Evolutionary conservation across 495 filamentous ascomycete genomes (phyloP), one percentile per base, ranked within the genome.

Genomic region (Aspergillus coremiiformis): DNA sequence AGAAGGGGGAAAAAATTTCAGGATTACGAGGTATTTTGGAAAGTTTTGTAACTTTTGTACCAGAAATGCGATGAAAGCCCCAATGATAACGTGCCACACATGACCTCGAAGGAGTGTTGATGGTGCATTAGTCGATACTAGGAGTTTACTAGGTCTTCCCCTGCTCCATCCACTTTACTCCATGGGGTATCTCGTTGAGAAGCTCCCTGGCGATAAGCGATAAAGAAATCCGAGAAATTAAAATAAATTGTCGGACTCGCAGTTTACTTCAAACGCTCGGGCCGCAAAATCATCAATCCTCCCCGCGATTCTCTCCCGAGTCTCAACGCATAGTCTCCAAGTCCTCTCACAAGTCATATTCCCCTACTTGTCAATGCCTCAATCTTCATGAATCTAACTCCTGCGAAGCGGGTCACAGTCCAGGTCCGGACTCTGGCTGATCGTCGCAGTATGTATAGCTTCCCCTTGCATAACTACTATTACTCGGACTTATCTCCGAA

Each of bases 351-450:
- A n/a, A n/a, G n/a, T n/a, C 43, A 35, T 19, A 35, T 43, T n/a
- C 35, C 37, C 11, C 44, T 27, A 39, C 10, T 29, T 53, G 41
- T 52, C 57, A 51, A 66, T 72, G 69, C 58, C 58, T 54, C 62
- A 61, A 58, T 62, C 63, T 73, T 73, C 68, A 75, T 75, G 72
- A 72, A 63, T 69, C 48, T 64, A 62, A 56, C 62, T 66, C 60
- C 64, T 62, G 59, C 65, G 30, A 69, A 66, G 67, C 69, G 65
- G 64, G 66, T 69, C 61, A 68, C 71, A 58, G 71, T 71, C 66
- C 66, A 58, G 59, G 64, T 60, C 55, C 66, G 69, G 69, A 60
- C 66, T 60, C 61, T 64, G 65, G 60, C 63, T 51, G 56, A 67
- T 49, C 51, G 56, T 64, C 65, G 56, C 56, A 57, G 71, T 74